Evolutionary conservation across 2,329 filamentous ascomycete species (phyloP).

Genomic region (Epichloe baconii): DNA sequence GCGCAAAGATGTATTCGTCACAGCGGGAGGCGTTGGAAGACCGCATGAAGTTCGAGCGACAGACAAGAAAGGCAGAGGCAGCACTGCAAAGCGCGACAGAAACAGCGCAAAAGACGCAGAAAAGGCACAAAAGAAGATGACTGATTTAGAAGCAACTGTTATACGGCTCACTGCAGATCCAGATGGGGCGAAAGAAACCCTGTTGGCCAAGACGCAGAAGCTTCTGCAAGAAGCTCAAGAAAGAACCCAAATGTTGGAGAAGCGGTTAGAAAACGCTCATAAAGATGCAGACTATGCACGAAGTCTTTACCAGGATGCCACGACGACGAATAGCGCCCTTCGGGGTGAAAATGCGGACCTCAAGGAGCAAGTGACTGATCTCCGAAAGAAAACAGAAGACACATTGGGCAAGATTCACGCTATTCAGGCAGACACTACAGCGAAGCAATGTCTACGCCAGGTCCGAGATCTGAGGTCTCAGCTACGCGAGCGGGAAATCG

Average conservation of each 20-base stretch:
- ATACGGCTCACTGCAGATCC: constrained; percentile 15
- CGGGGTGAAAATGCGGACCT: constrained; percentile 34
- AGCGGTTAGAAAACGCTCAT: constrained; percentile 26
- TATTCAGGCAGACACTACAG: constrained; percentile 27
- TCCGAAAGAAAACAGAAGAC: constrained; percentile 28
- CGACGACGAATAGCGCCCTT: constrained; percentile 32
- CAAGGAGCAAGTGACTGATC: constrained; percentile 24
- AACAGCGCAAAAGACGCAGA: constrained; percentile 20
- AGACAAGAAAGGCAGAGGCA: constrained; percentile 28
- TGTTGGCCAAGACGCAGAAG: constrained; percentile 15
- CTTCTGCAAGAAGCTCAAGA: constrained; percentile 24
- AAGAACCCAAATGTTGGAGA: constrained; percentile 28
- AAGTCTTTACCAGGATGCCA: constrained; percentile 45
- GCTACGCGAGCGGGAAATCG: constrained; percentile 36
- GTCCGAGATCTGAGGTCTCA: constrained; percentile 28
- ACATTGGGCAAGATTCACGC: constrained; percentile 35
- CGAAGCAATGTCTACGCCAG: constrained; percentile 22
- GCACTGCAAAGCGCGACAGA: constrained; percentile 16
- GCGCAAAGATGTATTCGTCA: constrained; percentile 30
- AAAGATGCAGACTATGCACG: constrained; percentile 44
- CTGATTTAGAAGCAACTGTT: constrained; percentile 22
- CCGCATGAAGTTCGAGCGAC: constrained; percentile 32
- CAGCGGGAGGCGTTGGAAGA: constrained; percentile 39
- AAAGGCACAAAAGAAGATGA: constrained; percentile 23
- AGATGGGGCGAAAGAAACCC: constrained; percentile 13